These are phyloP conservation scores for Tricholomella constricta DNA, from an alignment of 768 basidiomycete genomes.

Conservation along the genomic window DNA sequence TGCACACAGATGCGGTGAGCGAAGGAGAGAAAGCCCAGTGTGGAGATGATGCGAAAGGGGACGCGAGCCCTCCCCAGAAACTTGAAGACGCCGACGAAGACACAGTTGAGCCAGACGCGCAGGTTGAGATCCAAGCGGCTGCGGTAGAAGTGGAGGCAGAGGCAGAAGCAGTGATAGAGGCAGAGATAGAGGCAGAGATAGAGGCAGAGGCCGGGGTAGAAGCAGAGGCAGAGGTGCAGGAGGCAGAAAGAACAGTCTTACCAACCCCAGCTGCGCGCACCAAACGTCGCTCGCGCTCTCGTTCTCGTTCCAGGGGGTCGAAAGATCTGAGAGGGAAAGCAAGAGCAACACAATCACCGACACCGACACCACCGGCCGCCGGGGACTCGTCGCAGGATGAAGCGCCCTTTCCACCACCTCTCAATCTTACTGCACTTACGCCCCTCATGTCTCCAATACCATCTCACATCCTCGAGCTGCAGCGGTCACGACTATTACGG, in stretches of 20 bases:
- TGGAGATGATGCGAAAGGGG: conserved; percentile 39
- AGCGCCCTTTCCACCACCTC: conserved; percentile 38
- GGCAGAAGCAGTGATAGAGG: no score
- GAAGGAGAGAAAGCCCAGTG: conserved; percentile 68
- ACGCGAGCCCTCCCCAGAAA: conserved; percentile 27
- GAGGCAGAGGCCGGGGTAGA: conserved; percentile 13
- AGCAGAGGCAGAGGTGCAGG: conserved; percentile 36
- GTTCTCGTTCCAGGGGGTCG: conserved; percentile 77
- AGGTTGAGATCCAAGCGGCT: conserved; percentile 8
- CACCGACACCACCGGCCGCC: conserved; percentile 43
- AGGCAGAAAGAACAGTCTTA: conserved; percentile 42
- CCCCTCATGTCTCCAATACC: conserved; percentile 50
- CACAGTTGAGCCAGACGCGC: neutral
- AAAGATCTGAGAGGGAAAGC: conserved; percentile 71
- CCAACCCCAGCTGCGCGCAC: conserved; percentile 49
- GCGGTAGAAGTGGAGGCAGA: conserved; percentile 14
- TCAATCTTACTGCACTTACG: conserved; percentile 36
- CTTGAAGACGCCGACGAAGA: conserved; percentile 5
- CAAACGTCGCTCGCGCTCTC: conserved; percentile 74
- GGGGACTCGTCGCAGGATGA: conserved; percentile 78
- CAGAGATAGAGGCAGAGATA: conserved; percentile 6
- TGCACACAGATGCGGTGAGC: conserved; percentile 82
- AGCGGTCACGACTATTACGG: conserved; percentile 45
- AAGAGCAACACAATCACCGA: conserved; percentile 48
- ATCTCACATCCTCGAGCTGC: conserved; percentile 59